phyloP scores from a whole-genome alignment of 1,139 yeast species.

The Pichia sp. region DNA sequence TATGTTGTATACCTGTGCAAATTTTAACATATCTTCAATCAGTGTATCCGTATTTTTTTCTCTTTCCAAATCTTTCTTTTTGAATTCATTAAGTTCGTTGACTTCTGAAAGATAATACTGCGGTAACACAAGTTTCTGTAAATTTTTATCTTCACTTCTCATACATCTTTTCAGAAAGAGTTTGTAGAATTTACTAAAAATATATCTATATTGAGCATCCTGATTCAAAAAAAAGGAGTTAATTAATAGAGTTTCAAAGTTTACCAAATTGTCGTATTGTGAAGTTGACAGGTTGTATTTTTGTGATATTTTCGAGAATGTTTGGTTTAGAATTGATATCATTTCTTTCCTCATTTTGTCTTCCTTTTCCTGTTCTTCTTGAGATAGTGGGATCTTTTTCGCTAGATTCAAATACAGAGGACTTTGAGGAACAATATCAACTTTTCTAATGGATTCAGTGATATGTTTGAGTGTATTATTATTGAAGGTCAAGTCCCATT shows the following conservation, averaged over 20 bases:
- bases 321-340: constrained; percentile 24
- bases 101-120: constrained; percentile 9
- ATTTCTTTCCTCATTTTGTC: constrained; percentile 17
- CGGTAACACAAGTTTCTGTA: constrained; percentile 23
- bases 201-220: constrained; percentile 21
- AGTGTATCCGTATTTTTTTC: neutral
- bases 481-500: constrained; percentile 9
- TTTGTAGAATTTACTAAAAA: constrained; percentile 23
- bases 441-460: constrained; percentile 5
- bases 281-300: constrained; percentile 23
- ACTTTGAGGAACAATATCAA: constrained; percentile 13
- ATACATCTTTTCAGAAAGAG: constrained; percentile 22
- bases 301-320: constrained; percentile 25
- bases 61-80: too few relatives aligned
- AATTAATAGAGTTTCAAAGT: constrained; percentile 22
- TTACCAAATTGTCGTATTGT: constrained; percentile 25
- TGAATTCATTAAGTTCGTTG: constrained; percentile 3
- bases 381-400: too few relatives aligned
- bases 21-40: neutral
- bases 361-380: too few relatives aligned
- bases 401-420: constrained; percentile 8
- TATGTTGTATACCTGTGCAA: neutral
- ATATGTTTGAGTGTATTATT: constrained; percentile 6
- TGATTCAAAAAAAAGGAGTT: constrained; percentile 18
- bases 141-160: constrained; percentile 20